phyloP scores from a whole-genome alignment of 2,329 filamentous ascomycete species.

The Aspergillus quadricinctus region DNA sequence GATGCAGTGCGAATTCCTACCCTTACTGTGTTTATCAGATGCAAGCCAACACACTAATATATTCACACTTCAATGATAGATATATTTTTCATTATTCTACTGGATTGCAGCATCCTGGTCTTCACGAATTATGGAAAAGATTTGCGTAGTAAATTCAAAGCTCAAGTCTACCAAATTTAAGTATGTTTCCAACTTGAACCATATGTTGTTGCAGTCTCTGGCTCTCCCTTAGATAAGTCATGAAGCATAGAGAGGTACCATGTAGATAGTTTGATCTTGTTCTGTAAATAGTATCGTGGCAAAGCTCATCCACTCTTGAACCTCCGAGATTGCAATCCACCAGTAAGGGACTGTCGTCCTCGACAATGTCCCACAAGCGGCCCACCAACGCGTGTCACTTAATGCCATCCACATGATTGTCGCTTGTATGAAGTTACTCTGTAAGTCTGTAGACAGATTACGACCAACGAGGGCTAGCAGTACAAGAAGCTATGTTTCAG shows the following conservation, averaged over 20 bases:
- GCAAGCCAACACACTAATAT: background rate
- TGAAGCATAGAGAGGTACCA: background rate
- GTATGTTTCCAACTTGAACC: background rate
- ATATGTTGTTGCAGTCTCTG: background rate
- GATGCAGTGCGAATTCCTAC: background rate
- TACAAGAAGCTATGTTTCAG: background rate
- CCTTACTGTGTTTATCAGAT: background rate
- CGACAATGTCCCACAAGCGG: background rate
- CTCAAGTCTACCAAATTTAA: background rate
- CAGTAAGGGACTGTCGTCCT: background rate
- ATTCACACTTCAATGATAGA: background rate
- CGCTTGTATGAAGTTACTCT: too few relatives aligned
- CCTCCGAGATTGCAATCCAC: background rate
- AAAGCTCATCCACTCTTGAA: background rate
- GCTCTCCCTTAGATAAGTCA: background rate
- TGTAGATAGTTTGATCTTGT: background rate
- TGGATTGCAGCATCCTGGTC: background rate
- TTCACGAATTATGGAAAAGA: too few relatives aligned
- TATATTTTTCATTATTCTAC: background rate
- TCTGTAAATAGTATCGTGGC: conserved; percentile 12
- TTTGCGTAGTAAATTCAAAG: background rate
- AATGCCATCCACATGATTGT: conserved; percentile 1
- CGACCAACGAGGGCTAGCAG: background rate
- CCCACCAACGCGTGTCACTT: conserved; percentile 35
- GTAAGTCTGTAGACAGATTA: background rate